These are phyloP conservation scores for Adansonia digitata DNA, from an alignment of 345 rosid genomes.

Conservation along the genomic window DNA sequence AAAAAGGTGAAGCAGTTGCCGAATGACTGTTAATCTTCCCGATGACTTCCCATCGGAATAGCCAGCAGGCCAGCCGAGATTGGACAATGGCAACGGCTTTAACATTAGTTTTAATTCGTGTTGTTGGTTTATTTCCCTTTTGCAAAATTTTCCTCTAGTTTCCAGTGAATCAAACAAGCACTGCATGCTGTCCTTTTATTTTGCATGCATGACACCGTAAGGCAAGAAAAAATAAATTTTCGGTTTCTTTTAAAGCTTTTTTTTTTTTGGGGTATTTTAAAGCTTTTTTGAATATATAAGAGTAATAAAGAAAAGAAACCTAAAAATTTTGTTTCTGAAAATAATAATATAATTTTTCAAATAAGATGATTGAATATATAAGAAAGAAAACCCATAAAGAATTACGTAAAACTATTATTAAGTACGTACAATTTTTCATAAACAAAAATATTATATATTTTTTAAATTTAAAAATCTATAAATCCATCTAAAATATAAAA, in stretches of 20 bases:
- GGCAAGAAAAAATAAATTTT: background rate
- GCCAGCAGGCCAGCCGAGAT: background rate
- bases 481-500: too few species aligned
- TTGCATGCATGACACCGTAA: constrained; percentile 27
- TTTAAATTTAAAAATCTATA: too few species aligned
- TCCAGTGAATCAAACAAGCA: constrained; percentile 7
- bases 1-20: constrained; percentile 45
- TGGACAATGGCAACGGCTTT: background rate
- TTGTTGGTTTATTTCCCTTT: background rate
- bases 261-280: background rate
- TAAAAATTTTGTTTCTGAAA: too few species aligned
- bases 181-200: constrained; percentile 38
- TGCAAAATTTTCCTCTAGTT: constrained; percentile 1
- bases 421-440: too few species aligned
- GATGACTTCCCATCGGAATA: background rate
- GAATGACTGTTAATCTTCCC: background rate
- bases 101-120: background rate
- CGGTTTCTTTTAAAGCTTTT: background rate
- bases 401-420: too few species aligned
- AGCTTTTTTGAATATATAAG: background rate
- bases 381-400: too few species aligned
- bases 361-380: too few species aligned
- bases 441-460: too few species aligned
- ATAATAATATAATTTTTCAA: too few species aligned
- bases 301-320: background rate